Evolutionary conservation across 2,329 filamentous ascomycete genomes (phyloP), one percentile per base, ranked within the genome.

Genomic region (Waltergamsia citrina): DNA sequence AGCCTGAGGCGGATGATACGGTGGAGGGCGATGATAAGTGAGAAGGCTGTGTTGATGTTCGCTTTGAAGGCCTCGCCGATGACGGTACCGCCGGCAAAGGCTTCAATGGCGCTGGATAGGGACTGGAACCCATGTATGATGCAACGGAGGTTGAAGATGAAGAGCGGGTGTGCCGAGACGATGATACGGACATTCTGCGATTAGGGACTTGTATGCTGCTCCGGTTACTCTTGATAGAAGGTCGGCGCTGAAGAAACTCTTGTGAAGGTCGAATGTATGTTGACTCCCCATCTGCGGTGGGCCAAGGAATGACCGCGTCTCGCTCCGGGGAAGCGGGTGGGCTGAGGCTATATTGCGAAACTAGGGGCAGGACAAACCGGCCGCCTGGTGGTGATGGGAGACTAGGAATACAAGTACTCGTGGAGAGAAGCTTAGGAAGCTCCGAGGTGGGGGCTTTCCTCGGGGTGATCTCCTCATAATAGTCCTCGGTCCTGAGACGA

Each of bases 41-140:
- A 7, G 35, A 37, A n/a, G 31, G 31, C n/a, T 37, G 29, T 19
- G 30, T 29, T n/a, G 29, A 33, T 2, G 22, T 8, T 20, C 21
- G 31, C 21, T 27, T 24, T 8, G 36, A 38, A 12, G 36, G 20
- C 7, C 32, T 18, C 11, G 20, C 18, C 8, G 36, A 28, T 7
- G 32, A 17, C 4, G 36, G 36, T 5, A 38, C 25, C 6, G 36
- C 25, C 14, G 36, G 36, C n/a, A 38, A 24, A 6, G 36, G 36
- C 29, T 38, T 38, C 2, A 24, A 26, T 12, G 36, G 36, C 15
- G 36, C 36, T 20, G 36, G 36, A 29, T 32, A 38, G 6, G 36
- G 36, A 15, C 29, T 35, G 17, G 20, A 14, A 11, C n/a, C 21
- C 21, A 6, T 15, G 22, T 16, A 36, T 26, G 28, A 31, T 6